Percentiles rank a stretch among this genome's conserved stretches.
Evolutionary conservation across 139 green algal species (phyloP).

Genomic region (Diplosphaera chodatii): DNA sequence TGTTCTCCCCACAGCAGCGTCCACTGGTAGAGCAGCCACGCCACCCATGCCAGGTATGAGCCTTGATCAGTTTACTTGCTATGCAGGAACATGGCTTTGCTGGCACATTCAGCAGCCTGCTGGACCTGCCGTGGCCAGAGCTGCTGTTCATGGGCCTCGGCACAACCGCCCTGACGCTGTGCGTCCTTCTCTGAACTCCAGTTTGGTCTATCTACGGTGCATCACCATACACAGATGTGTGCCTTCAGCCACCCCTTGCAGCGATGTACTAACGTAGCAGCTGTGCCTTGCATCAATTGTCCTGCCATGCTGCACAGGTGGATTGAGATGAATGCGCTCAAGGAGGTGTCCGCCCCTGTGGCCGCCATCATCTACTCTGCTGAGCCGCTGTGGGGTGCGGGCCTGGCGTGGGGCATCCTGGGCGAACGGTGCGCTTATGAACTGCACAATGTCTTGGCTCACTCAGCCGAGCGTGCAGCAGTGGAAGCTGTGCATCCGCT

Average conservation of each 20-base stretch:
- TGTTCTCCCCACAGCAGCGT: too few relatives aligned
- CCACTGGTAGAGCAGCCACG: too few relatives aligned
- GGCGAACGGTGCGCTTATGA: slow-evolving; percentile 42
- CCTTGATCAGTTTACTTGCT: too few relatives aligned
- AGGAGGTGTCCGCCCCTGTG: slow-evolving; percentile 28
- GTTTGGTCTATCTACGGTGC: too few relatives aligned
- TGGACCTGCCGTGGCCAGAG: slow-evolving; percentile 16
- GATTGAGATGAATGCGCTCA: slow-evolving; percentile 18
- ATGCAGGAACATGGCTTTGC: neutral
- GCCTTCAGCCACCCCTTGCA: too few relatives aligned
- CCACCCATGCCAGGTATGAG: too few relatives aligned
- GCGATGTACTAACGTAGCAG: too few relatives aligned
- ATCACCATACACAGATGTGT: too few relatives aligned
- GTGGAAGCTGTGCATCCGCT: too few relatives aligned
- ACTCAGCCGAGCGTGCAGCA: too few relatives aligned
- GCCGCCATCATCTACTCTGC: slow-evolving; percentile 59
- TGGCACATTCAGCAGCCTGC: neutral
- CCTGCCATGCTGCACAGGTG: neutral
- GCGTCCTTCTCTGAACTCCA: slow-evolving; percentile 27
- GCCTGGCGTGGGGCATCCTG: slow-evolving; percentile 46
- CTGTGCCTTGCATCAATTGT: too few relatives aligned
- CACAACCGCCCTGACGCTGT: slow-evolving; percentile 46
- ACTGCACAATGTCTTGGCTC: too few relatives aligned
- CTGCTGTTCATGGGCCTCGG: slow-evolving; percentile 48
- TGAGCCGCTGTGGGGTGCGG: slow-evolving; percentile 56